Conservation (phyloP, 208 protist species). For the Acanthamoeba lenticulata region DNA sequence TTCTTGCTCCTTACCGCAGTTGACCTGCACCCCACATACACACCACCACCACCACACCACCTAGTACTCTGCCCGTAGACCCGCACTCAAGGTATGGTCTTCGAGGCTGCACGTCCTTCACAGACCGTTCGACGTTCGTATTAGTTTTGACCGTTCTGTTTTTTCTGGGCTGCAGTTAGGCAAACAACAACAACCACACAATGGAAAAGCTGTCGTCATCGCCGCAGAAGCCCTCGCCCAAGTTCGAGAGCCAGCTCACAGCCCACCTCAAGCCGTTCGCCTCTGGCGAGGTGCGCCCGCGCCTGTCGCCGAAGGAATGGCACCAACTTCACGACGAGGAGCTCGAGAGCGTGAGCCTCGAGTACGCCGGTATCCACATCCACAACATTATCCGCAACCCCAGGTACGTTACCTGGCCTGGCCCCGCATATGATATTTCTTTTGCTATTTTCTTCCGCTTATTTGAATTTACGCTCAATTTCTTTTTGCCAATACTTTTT, state of each 20-base stretch:
- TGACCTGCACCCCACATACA: neutral
- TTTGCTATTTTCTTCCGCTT: neutral
- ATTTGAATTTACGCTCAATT: neutral
- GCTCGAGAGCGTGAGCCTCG: conserved; percentile 27
- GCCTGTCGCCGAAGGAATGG: neutral
- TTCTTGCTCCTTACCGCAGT: neutral
- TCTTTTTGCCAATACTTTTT: conserved; percentile 41
- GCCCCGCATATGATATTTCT: neutral
- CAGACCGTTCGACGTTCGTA: no score
- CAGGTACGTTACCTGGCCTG: no score
- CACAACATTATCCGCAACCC: conserved; percentile 41
- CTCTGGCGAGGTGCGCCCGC: neutral
- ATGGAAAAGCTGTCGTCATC: neutral
- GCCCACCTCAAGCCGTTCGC: neutral
- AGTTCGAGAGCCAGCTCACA: neutral
- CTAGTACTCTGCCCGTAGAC: no score
- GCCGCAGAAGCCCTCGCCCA: neutral
- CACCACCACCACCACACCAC: no score
- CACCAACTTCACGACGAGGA: conserved; percentile 5
- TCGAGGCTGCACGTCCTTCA: no score
- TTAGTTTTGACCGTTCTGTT: no score
- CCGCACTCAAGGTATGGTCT: no score
- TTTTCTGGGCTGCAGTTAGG: neutral
- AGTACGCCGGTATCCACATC: conserved; percentile 26
- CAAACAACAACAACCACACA: neutral